Evolutionary conservation across 345 rosid species (phyloP), one percentile per base, ranked within the genome.

Genomic region (Iberis pinnata): DNA sequence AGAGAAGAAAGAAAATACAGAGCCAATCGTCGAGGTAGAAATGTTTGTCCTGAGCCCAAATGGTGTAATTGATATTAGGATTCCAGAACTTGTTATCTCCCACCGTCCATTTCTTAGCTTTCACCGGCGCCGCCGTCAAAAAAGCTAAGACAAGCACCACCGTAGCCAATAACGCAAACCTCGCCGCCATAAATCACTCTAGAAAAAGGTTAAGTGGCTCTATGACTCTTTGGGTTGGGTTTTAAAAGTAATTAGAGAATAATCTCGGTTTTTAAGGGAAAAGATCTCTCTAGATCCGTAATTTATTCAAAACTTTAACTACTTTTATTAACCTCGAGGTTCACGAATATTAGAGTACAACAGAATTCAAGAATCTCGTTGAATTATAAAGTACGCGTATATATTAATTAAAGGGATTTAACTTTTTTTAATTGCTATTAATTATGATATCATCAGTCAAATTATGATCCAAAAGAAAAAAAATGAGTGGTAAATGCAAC

Each of bases 21-120:
- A 90, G 98, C 96, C 98, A 90, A 62, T 90, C 96, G 6, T 82
- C 98, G 71, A 80, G 75, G 75, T 82, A 79, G 68, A 90, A 90
- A 39, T 87, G 89, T 66, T 78, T 87, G 68, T 43, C 81, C 41
- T 80, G 66, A 65, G 92, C 88, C 96, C 96, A 90, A 26, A 75
- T 19, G 41, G 89, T 87, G 68, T 82, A 87, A 73, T 87, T 90
- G n/a, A 83, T 65, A 63, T 77, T 78, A 25, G 60, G 61, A 43
- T 70, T 72, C 98, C 98, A 90, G 8, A 76, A 79, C 63, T 59
- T 66, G 70, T 68, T 81, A 9, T 45, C 49, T 14, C 96, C 96
- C 0, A 87, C 95, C n/a, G 51, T 79, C 65, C 58, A 87, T 67
- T 60, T 80, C 13, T 77, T 83, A 2, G 84, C 88, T 42, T 59